These are phyloP conservation scores for Thelephora ganbajun DNA, from an alignment of 768 basidiomycete species.

Conservation along the genomic window DNA sequence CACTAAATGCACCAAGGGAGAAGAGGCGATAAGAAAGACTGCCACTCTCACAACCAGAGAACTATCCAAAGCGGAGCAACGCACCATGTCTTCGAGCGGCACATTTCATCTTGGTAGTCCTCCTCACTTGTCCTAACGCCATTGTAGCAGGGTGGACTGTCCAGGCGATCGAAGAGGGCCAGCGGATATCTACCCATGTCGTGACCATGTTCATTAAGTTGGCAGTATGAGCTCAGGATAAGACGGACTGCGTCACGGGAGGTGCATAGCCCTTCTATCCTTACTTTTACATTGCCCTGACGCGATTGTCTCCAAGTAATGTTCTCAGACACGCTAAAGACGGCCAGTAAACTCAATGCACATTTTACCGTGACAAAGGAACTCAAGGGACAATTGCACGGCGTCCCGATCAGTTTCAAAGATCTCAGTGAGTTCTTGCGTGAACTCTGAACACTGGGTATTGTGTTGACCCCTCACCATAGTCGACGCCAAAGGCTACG, in stretches of 20 bases:
- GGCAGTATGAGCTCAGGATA: constrained; percentile 40
- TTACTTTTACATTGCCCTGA: neutral
- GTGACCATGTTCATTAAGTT: constrained; percentile 30
- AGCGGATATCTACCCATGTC: constrained; percentile 35
- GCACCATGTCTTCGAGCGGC: constrained; percentile 37
- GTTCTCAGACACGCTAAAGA: constrained; percentile 49
- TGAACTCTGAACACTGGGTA: neutral
- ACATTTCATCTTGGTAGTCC: constrained; percentile 6
- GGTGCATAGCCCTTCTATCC: constrained; percentile 23
- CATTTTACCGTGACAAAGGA: constrained; percentile 44
- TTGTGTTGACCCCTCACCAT: constrained; percentile 4
- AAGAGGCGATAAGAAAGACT: neutral
- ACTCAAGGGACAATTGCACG: constrained; percentile 61
- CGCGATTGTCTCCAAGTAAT: constrained; percentile 34
- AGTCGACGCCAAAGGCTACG: constrained; percentile 53
- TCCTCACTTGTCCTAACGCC: neutral
- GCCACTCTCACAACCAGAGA: constrained; percentile 4
- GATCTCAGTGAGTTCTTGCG: constrained; percentile 42
- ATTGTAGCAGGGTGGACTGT: constrained; percentile 30
- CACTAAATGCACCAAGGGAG: constrained; percentile 10
- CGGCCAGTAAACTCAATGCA: constrained; percentile 50
- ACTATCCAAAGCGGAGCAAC: constrained; percentile 4
- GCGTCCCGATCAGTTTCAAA: constrained; percentile 70
- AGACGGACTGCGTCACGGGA: constrained; percentile 72
- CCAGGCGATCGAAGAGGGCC: constrained; percentile 20